Percentiles rank a stretch among this genome's conserved stretches.
These are phyloP conservation scores for Phalaenopsis equestris DNA, from an alignment of 106 monocot species.

Conservation along the genomic window DNA sequence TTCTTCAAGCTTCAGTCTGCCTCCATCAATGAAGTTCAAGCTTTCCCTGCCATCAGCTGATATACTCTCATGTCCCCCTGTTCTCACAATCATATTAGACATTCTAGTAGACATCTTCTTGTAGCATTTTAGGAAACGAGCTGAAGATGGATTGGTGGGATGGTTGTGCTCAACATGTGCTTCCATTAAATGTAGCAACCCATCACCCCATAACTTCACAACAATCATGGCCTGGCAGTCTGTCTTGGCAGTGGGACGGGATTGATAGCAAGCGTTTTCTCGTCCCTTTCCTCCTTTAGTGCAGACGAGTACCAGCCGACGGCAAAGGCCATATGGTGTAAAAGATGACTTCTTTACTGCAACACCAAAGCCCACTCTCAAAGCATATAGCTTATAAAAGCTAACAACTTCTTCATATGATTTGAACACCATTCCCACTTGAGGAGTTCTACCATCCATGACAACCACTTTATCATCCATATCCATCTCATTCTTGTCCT, in stretches of 20 bases:
- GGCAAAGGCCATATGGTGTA: conserved; percentile 31
- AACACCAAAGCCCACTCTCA: conserved; percentile 40
- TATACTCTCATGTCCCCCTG: conserved; percentile 20
- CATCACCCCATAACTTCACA: conserved; percentile 43
- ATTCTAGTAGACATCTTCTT: conserved; percentile 27
- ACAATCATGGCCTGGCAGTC: conserved; percentile 37
- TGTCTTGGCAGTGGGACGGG: conserved; percentile 46
- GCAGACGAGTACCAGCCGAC: conserved; percentile 39
- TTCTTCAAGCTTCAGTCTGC: conserved; percentile 26
- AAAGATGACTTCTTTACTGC: conserved; percentile 49
- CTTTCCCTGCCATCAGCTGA: conserved; percentile 19
- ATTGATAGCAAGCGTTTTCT: conserved; percentile 40
- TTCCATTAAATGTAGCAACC: conserved; percentile 39
- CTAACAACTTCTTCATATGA: conserved; percentile 46
- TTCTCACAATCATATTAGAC: conserved; percentile 22
- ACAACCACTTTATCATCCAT: not conserved
- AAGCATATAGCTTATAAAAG: conserved; percentile 51
- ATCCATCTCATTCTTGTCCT: conserved; percentile 10
- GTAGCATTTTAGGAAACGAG: conserved; percentile 31
- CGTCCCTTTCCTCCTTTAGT: conserved; percentile 38
- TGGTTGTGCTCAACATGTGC: conserved; percentile 50
- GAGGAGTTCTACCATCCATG: conserved; percentile 30
- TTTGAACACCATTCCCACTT: conserved; percentile 46
- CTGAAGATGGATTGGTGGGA: conserved; percentile 25
- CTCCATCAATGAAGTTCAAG: conserved; percentile 27